phyloP scores from a whole-genome alignment of 148 eudicot genomes.

The Polygonum maritimum region DNA sequence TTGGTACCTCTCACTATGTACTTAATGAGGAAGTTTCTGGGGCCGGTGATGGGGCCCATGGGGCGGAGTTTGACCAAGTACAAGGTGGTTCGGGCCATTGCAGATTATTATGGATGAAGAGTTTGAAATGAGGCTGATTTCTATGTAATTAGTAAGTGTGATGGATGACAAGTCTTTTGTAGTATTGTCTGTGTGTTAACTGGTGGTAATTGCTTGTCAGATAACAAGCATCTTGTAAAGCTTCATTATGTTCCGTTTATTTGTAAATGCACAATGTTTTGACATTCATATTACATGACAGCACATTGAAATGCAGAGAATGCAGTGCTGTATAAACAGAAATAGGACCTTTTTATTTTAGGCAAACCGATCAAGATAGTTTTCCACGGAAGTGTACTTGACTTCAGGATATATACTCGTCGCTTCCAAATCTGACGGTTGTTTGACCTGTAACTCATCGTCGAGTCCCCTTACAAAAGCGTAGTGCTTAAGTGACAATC shows the following conservation, averaged over 20 bases:
- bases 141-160: not conserved
- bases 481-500: not conserved
- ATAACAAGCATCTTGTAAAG: not conserved
- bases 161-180: not conserved
- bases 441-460: not conserved
- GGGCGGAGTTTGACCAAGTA: not conserved
- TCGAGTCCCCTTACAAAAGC: not conserved
- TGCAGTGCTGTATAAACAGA: not conserved
- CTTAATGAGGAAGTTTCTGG: not conserved
- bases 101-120: not conserved
- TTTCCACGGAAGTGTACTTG: conserved; percentile 6
- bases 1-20: conserved; percentile 9
- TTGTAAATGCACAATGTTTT: not conserved
- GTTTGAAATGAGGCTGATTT: not conserved
- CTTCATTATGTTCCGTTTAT: not conserved
- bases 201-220: not conserved
- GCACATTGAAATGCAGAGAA: not conserved
- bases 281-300: not conserved
- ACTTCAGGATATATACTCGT: not conserved
- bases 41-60: not conserved
- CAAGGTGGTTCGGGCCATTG: not conserved
- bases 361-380: conserved; percentile 6
- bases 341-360: not conserved
- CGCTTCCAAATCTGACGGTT: not conserved
- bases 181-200: too few species aligned